phyloP scores from a whole-genome alignment of 139 green algal genomes.

The Closterium sp. region DNA sequence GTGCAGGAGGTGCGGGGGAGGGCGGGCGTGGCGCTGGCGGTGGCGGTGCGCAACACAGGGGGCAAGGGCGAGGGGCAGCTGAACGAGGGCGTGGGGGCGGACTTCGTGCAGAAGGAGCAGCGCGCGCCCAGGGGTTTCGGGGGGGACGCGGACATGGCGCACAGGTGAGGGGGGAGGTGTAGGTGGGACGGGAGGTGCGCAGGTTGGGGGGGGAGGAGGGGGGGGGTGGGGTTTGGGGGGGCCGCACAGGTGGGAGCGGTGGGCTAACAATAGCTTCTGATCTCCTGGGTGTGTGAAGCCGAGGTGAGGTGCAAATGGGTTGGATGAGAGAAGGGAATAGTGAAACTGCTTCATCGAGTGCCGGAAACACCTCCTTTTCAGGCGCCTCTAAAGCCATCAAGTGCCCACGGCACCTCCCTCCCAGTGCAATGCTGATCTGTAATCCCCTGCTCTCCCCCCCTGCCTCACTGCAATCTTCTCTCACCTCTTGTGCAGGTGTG shows the following conservation, averaged over 20 bases:
- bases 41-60: conserved; percentile 64
- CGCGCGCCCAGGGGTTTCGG: conserved; percentile 54
- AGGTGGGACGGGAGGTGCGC: too few relatives aligned
- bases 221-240: too few relatives aligned
- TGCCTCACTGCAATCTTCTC: background rate
- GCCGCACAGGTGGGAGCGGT: too few relatives aligned
- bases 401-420: too few relatives aligned
- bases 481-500: conserved; percentile 55
- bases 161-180: background rate
- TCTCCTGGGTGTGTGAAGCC: too few relatives aligned
- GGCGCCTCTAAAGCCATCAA: too few relatives aligned
- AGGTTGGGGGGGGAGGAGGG: too few relatives aligned
- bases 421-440: too few relatives aligned
- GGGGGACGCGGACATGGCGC: background rate
- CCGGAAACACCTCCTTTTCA: too few relatives aligned
- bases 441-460: too few relatives aligned
- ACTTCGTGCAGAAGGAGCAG: conserved; percentile 93
- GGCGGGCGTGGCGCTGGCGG: conserved; percentile 48
- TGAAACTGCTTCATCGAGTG: background rate
- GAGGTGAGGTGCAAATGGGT: background rate
- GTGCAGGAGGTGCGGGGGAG: conserved; percentile 41
- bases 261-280: too few relatives aligned
- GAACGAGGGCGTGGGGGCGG: conserved; percentile 84
- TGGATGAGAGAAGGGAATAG: background rate
- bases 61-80: conserved; percentile 56